Evolutionary conservation across 2,329 filamentous ascomycete genomes (phyloP).

Genomic region (Botrytis hyacinthi): DNA sequence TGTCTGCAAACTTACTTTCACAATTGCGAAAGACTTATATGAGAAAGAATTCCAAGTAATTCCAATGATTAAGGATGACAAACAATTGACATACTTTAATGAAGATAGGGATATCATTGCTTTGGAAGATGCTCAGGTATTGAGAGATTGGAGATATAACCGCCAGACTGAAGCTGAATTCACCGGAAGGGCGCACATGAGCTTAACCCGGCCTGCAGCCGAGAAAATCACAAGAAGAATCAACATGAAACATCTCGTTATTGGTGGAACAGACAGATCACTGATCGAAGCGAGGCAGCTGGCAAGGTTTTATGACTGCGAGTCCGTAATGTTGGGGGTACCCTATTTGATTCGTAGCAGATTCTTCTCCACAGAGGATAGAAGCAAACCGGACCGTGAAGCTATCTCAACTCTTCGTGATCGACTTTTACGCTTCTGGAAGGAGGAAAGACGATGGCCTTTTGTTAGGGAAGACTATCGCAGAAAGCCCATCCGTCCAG

Average conservation of each 20-base stretch:
- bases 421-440: neutral
- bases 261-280: neutral
- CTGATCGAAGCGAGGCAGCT: neutral
- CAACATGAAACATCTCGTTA: neutral
- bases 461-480: neutral
- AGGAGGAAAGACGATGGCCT: neutral
- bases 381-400: neutral
- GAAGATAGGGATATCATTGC: neutral
- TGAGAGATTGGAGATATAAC: neutral
- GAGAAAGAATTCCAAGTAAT: neutral
- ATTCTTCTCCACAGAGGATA: neutral
- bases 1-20: neutral
- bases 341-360: too few species aligned
- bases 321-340: neutral
- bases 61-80: neutral
- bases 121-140: neutral
- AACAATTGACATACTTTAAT: neutral
- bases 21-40: neutral
- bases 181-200: accelerated
- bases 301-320: slow-evolving; percentile 8
- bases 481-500: neutral
- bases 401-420: neutral
- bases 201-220: accelerated
- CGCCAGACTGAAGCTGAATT: neutral
- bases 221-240: slow-evolving; percentile 2